Percentiles rank a stretch among this genome's conserved stretches.
Conservation (phyloP, 106 monocot genomes). For the Xerophyta viscosa region DNA sequence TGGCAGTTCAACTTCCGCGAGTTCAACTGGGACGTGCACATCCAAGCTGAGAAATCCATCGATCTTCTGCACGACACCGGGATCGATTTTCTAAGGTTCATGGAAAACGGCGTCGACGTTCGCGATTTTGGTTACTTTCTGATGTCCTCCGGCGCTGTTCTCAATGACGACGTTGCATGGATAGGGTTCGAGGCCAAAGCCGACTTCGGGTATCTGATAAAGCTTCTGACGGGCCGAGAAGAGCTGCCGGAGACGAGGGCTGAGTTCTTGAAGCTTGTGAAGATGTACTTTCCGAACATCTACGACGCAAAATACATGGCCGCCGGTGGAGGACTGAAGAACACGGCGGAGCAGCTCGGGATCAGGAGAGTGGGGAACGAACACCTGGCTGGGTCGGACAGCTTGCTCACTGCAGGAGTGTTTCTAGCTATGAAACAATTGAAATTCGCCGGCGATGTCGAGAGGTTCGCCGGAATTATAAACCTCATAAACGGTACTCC, state of each 20-base stretch:
- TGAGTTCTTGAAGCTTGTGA: not conserved
- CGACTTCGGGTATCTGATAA: slow-evolving; percentile 5
- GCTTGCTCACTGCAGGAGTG: not conserved
- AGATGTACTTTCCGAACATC: not conserved
- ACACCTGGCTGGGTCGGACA: slow-evolving; percentile 2
- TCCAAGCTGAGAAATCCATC: not conserved
- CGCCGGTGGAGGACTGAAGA: not conserved
- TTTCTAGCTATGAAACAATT: not conserved
- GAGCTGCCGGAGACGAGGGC: not conserved
- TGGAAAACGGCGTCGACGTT: not conserved
- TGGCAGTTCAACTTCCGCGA: slow-evolving; percentile 12
- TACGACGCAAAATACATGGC: not conserved
- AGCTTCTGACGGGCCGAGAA: not conserved
- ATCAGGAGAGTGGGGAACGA: not conserved
- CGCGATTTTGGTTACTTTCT: not conserved
- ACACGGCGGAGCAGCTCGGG: not conserved
- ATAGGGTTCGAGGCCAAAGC: not conserved
- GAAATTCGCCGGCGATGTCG: too few species aligned
- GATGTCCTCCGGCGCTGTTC: slow-evolving; percentile 6
- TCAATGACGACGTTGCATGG: not conserved
- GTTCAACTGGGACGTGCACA: not conserved
- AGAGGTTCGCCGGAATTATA: too few species aligned
- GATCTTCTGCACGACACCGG: not conserved
- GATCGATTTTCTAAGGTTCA: not conserved
- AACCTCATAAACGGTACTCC: too few species aligned